phyloP scores from a whole-genome alignment of 768 basidiomycete species.

The Guyanaporus albipodus region DNA sequence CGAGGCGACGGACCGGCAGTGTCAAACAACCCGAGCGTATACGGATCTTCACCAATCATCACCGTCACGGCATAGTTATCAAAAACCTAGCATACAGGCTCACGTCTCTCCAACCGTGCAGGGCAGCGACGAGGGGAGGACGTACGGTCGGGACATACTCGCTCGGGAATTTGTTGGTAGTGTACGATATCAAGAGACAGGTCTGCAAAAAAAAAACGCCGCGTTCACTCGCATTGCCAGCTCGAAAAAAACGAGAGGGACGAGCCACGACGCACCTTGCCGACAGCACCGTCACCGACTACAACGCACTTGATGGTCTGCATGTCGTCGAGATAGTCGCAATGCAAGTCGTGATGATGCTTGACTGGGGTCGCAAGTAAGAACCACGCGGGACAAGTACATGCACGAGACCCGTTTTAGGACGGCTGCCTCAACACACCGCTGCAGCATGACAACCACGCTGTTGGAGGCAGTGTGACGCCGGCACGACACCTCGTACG shows the following conservation, averaged over 20 bases:
- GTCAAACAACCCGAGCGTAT: conserved; percentile 97
- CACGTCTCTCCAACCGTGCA: conserved; percentile 13
- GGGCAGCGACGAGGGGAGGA: conserved; percentile 15
- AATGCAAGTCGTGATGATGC: conserved; percentile 14
- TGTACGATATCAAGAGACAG: conserved; percentile 95
- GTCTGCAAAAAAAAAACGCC: conserved; percentile 59
- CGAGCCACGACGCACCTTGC: conserved; percentile 66
- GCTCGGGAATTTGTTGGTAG: conserved; percentile 96
- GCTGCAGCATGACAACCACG: conserved; percentile 32
- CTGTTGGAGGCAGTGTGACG: conserved; percentile 24
- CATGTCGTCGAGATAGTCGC: conserved; percentile 45
- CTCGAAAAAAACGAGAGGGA: neutral
- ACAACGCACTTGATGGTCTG: conserved; percentile 98
- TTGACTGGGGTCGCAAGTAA: conserved; percentile 16
- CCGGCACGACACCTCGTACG: conserved; percentile 9
- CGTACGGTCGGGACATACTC: conserved; percentile 98
- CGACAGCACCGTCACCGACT: conserved; percentile 96
- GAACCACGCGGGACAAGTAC: conserved; percentile 13
- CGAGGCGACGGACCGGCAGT: conserved; percentile 78
- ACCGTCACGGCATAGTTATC: conserved; percentile 99
- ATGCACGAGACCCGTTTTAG: conserved; percentile 26
- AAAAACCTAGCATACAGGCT: conserved; percentile 59
- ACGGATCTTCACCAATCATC: conserved; percentile 99
- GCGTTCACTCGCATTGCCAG: conserved; percentile 3
- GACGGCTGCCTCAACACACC: conserved; percentile 13